A percentile compares a stretch with the other conserved stretches of the same genome.
Conservation (phyloP, 2,329 filamentous ascomycete species). For the Ophiocordyceps unilateralis region DNA sequence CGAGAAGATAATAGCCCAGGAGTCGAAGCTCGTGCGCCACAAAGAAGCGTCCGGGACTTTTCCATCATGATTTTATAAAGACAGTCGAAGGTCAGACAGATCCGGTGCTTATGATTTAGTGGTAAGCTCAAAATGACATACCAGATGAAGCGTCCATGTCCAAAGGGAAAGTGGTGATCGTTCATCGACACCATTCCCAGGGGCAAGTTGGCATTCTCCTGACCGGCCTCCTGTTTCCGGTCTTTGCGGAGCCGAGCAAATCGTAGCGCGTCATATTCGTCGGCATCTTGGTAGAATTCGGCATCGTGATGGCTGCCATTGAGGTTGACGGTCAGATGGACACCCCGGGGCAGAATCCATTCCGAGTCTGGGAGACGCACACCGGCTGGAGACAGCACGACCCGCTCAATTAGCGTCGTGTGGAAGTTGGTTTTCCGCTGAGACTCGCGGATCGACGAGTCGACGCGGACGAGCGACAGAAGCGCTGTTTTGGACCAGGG, state of each 20-base stretch:
- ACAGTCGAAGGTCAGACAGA: neutral
- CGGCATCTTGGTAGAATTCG: conserved; percentile 22
- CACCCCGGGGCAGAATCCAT: conserved; percentile 22
- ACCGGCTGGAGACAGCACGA: conserved; percentile 25
- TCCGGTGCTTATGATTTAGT: neutral
- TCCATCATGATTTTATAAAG: neutral
- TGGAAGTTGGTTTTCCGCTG: conserved; percentile 30
- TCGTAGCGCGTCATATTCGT: conserved; percentile 29
- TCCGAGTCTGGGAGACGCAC: conserved; percentile 17
- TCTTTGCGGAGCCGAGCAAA: conserved; percentile 26
- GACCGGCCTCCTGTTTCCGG: conserved; percentile 11
- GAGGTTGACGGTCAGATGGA: conserved; percentile 24
- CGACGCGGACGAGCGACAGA: conserved; percentile 24
- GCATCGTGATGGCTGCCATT: conserved; percentile 28
- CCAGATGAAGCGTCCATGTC: conserved; percentile 37
- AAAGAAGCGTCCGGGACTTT: conserved; percentile 35
- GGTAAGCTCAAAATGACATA: conserved; percentile 4
- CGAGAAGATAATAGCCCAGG: conserved; percentile 28
- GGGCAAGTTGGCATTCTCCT: conserved; percentile 11
- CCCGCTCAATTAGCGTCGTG: conserved; percentile 25
- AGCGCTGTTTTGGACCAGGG: conserved; percentile 29
- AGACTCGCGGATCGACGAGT: conserved; percentile 35
- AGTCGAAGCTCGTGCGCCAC: conserved; percentile 38
- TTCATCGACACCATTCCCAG: conserved; percentile 36
- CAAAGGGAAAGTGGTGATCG: conserved; percentile 33